phyloP scores from a whole-genome alignment of 805 yeast species.

The Candida awuae region DNA sequence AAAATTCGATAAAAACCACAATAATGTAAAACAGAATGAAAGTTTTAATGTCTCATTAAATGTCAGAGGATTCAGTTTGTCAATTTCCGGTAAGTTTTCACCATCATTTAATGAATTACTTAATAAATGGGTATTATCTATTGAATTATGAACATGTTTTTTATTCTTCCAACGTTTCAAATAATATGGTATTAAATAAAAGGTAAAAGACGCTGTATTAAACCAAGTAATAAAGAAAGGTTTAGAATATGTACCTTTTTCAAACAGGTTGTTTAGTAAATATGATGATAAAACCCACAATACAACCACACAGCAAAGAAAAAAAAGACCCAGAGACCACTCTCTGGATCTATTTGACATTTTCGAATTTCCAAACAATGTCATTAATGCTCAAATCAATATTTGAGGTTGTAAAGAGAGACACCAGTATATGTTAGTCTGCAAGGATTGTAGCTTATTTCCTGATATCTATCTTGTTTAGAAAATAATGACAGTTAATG shows the following conservation, averaged over 20 bases:
- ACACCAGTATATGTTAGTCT: no score
- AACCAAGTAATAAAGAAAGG: conserved; percentile 90
- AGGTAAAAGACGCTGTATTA: conserved; percentile 76
- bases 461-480: no score
- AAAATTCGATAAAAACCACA: conserved; percentile 89
- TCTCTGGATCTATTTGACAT: conserved; percentile 17
- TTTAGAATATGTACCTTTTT: conserved; percentile 59
- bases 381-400: background rate
- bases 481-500: no score
- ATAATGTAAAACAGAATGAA: conserved; percentile 71
- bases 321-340: conserved; percentile 75
- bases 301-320: conserved; percentile 66
- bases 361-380: background rate
- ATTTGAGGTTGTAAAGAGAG: background rate
- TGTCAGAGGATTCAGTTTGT: conserved; percentile 24
- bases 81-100: background rate
- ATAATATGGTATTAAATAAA: conserved; percentile 62
- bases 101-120: conserved; percentile 1
- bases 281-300: conserved; percentile 92
- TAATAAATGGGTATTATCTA: background rate
- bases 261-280: conserved; percentile 69
- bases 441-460: no score
- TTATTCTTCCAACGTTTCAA: conserved; percentile 11
- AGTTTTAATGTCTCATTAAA: conserved; percentile 60
- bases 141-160: background rate